phyloP scores from a whole-genome alignment of 495 filamentous ascomycete species.

The Aspergillus funiculosus region DNA sequence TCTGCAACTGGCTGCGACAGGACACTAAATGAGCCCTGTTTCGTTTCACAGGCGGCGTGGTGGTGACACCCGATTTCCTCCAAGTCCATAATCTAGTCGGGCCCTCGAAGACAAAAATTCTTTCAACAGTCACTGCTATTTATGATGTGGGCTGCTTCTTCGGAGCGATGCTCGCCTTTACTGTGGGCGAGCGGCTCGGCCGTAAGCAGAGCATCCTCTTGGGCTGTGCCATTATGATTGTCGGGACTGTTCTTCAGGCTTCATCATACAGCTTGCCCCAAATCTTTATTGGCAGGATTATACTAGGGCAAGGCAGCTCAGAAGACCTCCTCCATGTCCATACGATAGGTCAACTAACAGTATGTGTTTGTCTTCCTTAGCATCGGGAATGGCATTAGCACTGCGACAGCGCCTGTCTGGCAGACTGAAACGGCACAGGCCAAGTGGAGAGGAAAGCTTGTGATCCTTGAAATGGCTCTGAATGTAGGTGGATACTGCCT shows the following conservation, averaged over 20 bases:
- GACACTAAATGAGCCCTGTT: neutral
- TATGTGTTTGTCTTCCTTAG: slow-evolving; percentile 3
- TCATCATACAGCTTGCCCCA: slow-evolving; percentile 50
- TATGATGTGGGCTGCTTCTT: slow-evolving; percentile 60
- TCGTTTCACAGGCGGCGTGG: slow-evolving; percentile 41
- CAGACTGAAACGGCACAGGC: slow-evolving; percentile 58
- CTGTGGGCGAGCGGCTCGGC: slow-evolving; percentile 51
- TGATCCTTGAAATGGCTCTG: slow-evolving; percentile 56
- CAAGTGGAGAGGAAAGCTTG: slow-evolving; percentile 54
- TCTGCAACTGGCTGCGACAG: neutral
- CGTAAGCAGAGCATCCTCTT: slow-evolving; percentile 52
- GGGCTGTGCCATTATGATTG: slow-evolving; percentile 52
- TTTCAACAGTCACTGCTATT: slow-evolving; percentile 56
- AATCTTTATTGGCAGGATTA: slow-evolving; percentile 58
- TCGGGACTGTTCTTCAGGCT: slow-evolving; percentile 56
- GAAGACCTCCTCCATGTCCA: too few species aligned
- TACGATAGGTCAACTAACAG: neutral
- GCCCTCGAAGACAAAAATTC: slow-evolving; percentile 41
- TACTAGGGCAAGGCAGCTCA: slow-evolving; percentile 30
- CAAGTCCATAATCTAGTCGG: slow-evolving; percentile 45
- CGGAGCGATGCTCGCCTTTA: slow-evolving; percentile 50
- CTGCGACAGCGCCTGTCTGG: slow-evolving; percentile 59
- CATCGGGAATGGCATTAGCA: slow-evolving; percentile 59
- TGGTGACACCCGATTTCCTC: slow-evolving; percentile 53
- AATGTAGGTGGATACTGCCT: slow-evolving; percentile 55